phyloP scores from a whole-genome alignment of 2,329 filamentous ascomycete genomes.

The Botrytis sinoallii region DNA sequence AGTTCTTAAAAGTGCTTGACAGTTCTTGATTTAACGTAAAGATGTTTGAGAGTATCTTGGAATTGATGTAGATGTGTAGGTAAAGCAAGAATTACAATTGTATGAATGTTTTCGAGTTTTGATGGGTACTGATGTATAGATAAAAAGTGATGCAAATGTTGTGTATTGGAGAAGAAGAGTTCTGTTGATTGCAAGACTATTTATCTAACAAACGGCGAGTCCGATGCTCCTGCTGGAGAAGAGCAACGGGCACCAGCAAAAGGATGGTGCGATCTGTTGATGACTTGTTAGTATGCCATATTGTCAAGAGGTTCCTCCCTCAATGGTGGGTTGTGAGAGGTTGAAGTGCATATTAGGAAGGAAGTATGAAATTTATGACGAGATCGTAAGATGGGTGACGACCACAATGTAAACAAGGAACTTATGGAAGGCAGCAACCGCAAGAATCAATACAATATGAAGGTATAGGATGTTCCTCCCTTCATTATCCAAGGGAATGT shows the following conservation, averaged over 20 bases:
- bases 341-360: constrained; percentile 3
- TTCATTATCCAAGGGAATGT: neutral
- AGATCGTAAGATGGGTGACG: neutral
- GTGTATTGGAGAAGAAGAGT: constrained; percentile 17
- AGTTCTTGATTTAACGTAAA: constrained; percentile 17
- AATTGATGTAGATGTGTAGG: constrained; percentile 20
- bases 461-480: neutral
- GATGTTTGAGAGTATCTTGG: constrained; percentile 6
- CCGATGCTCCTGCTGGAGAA: constrained; percentile 79
- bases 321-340: neutral
- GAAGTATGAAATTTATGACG: neutral
- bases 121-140: constrained; percentile 16
- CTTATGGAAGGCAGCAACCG: neutral
- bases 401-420: neutral
- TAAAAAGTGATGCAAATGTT: constrained; percentile 17
- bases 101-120: constrained; percentile 30
- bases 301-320: neutral
- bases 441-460: neutral
- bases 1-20: constrained; percentile 17
- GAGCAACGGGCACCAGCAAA: constrained; percentile 95
- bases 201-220: constrained; percentile 59
- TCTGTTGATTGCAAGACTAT: constrained; percentile 27
- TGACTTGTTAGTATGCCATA: constrained; percentile 3
- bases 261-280: constrained; percentile 79
- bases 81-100: constrained; percentile 16